Percentiles rank a stretch among this genome's conserved stretches.
Conservation (phyloP, 441 rosid species). For the Pelargonium myrrhifolium region DNA sequence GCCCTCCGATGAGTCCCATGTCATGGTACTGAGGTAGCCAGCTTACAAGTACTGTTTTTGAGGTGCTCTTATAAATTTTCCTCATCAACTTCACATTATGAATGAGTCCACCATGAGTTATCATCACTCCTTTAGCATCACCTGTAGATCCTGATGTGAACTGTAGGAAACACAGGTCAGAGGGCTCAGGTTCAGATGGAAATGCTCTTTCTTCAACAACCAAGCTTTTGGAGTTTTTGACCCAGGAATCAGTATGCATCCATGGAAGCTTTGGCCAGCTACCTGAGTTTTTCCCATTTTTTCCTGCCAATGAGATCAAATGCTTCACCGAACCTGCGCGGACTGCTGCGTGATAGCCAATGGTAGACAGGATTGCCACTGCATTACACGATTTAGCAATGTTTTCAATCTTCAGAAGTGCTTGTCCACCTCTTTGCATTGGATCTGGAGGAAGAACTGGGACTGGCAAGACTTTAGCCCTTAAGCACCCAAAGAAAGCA, state of each 20-base stretch:
- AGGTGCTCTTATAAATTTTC: conserved; percentile 48
- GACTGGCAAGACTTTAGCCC: conserved; percentile 56
- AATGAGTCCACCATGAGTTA: conserved; percentile 58
- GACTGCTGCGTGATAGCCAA: conserved; percentile 51
- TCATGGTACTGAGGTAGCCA: conserved; percentile 86
- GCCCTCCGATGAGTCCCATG: conserved; percentile 73
- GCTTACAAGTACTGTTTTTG: conserved; percentile 50
- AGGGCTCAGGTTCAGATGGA: conserved; percentile 31
- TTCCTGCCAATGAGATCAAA: conserved; percentile 36
- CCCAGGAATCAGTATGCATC: conserved; percentile 64
- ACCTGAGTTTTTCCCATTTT: conserved; percentile 29
- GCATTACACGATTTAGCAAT: conserved; percentile 48
- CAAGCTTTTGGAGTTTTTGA: conserved; percentile 32
- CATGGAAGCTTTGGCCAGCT: conserved; percentile 67
- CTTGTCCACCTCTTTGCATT: conserved; percentile 63
- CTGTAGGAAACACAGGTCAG: conserved; percentile 57
- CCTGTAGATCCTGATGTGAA: conserved; percentile 76
- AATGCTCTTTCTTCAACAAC: conserved; percentile 8
- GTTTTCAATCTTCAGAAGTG: conserved; percentile 61
- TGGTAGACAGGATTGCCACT: conserved; percentile 53
- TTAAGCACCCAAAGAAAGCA: conserved; percentile 63
- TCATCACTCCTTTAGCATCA: conserved; percentile 72
- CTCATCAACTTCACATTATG: conserved; percentile 64
- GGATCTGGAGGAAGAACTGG: conserved; percentile 81
- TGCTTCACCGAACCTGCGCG: conserved; percentile 52